Percentiles rank a stretch among this genome's conserved stretches.
These are phyloP conservation scores for Cryphonectria naterciae DNA, from an alignment of 2,329 filamentous ascomycete species.

Conservation along the genomic window DNA sequence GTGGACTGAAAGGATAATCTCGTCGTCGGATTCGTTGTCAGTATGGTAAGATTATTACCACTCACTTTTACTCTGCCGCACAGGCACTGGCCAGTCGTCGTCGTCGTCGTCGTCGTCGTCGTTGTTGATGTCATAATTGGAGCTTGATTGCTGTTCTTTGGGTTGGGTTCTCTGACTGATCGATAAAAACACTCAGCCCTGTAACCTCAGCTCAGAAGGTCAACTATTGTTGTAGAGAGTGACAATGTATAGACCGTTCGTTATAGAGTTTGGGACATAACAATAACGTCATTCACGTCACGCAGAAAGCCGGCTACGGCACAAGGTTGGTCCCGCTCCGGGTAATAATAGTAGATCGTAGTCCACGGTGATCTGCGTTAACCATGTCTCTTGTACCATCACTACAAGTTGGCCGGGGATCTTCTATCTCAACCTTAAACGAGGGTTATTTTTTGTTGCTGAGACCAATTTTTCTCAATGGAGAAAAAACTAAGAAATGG, in stretches of 20 bases:
- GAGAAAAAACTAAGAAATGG: not conserved
- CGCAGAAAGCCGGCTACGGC: not conserved
- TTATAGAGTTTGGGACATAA: not conserved
- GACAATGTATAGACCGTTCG: not conserved
- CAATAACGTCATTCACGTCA: constrained; percentile 5
- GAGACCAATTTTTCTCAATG: not conserved
- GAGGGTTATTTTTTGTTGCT: not conserved
- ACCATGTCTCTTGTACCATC: not conserved
- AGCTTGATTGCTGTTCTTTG: not conserved
- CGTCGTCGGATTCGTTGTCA: not conserved
- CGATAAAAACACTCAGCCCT: not conserved
- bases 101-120: constrained; percentile 8
- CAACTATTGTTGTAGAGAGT: not conserved
- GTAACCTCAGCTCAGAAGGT: not conserved
- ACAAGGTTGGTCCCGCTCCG: constrained; percentile 4
- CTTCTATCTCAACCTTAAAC: not conserved
- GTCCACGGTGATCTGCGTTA: not conserved
- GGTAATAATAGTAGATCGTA: not conserved
- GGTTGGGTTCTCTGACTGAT: not conserved
- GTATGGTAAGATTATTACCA: not conserved
- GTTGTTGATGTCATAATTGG: not conserved
- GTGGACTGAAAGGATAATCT: not conserved
- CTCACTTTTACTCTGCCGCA: constrained; percentile 27
- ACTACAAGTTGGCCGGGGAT: not conserved
- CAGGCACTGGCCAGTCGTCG: constrained; percentile 21